Base-by-base conservation (phyloP, 2,329 filamentous ascomycete species). In the Podosphaera xanthii region DNA sequence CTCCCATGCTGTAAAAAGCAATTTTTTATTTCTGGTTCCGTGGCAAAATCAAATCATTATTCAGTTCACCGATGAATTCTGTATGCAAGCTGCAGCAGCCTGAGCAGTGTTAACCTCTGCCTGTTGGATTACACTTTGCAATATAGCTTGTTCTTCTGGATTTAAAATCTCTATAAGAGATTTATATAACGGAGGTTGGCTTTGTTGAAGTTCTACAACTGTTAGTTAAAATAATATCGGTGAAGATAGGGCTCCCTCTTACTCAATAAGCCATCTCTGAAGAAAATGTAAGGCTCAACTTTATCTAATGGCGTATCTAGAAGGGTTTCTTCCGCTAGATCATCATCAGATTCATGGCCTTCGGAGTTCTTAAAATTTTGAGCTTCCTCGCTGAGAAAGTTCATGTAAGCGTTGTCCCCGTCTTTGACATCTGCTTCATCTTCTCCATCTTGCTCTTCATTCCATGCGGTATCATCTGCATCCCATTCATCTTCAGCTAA, bases 271-370 rank as follows among this genome's bases (percentile, higher is more conserved):
- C 87, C 83, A 62, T 79, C 77, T 70, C 88, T 85, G 78, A 98
- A 96, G 62, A 95, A 76, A 69, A 83, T 80, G 68, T 98, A 98
- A 2, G 91, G 90, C 72, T 98, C 92, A 62, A 98, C 78, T 73
- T 92, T 92, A 71, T 98, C 92, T 33, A 98, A 77, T 14, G 91
- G 90, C 10, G 91, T 94, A 72, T 98, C 92, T 2, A 98, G 80
- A 58, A 97, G 76, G 70, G 90, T 91, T 67, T 97, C 92, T 70
- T 97, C 91, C 22, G 94, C 81, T 53, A 96, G 83, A 59, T 95
- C 90, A 59, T 94, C 89, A 34, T 90, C 86, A 1, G 87, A 87
- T 56, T 84, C 79, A 34, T 83, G 81, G 14, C 79, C 78, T 38
- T 79, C 76, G 35, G 84, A 77, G 22, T 82, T 79, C 63, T 84